These are phyloP conservation scores for Raffaelea deltoideospora DNA, from an alignment of 2,329 filamentous ascomycete genomes.

Conservation along the genomic window DNA sequence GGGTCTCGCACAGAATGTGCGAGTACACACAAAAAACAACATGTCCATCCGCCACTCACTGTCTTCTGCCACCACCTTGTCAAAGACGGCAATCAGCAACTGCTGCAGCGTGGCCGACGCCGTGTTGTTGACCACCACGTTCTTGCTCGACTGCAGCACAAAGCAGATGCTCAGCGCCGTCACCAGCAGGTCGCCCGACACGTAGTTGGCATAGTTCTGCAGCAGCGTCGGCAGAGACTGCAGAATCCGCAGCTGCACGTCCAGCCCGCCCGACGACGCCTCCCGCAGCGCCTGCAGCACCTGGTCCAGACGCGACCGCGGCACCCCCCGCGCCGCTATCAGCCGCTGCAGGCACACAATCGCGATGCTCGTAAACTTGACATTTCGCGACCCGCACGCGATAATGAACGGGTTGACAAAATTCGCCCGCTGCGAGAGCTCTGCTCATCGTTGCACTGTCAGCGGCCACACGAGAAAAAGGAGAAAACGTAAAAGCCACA, in stretches of 20 bases:
- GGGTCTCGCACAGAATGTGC: too few species aligned
- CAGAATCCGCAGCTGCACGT: slow-evolving; percentile 90
- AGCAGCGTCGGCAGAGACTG: slow-evolving; percentile 80
- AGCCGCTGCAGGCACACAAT: slow-evolving; percentile 81
- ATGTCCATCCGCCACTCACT: too few species aligned
- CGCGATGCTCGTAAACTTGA: slow-evolving; percentile 76
- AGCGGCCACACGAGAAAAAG: too few species aligned
- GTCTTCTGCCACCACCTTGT: slow-evolving; percentile 75
- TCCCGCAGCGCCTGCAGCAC: slow-evolving; percentile 79
- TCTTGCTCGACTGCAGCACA: slow-evolving; percentile 79
- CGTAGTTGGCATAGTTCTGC: slow-evolving; percentile 73
- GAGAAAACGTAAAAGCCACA: too few species aligned
- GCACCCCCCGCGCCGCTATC: slow-evolving; percentile 66
- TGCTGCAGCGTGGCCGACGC: slow-evolving; percentile 94
- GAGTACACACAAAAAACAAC: too few species aligned
- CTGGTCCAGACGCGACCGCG: slow-evolving; percentile 65
- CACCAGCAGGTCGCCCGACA: slow-evolving; percentile 68
- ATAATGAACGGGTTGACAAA: slow-evolving; percentile 92
- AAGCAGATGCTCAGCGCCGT: slow-evolving; percentile 83
- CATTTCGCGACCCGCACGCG: slow-evolving; percentile 79
- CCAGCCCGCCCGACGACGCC: slow-evolving; percentile 63
- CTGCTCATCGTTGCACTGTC: too few species aligned
- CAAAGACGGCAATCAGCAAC: slow-evolving; percentile 81
- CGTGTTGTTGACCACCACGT: slow-evolving; percentile 85
- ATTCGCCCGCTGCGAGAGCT: slow-evolving; percentile 63